Evolutionary conservation across 352 stramenopile genomes (phyloP).

Genomic region (Pythium scleroteichum): DNA sequence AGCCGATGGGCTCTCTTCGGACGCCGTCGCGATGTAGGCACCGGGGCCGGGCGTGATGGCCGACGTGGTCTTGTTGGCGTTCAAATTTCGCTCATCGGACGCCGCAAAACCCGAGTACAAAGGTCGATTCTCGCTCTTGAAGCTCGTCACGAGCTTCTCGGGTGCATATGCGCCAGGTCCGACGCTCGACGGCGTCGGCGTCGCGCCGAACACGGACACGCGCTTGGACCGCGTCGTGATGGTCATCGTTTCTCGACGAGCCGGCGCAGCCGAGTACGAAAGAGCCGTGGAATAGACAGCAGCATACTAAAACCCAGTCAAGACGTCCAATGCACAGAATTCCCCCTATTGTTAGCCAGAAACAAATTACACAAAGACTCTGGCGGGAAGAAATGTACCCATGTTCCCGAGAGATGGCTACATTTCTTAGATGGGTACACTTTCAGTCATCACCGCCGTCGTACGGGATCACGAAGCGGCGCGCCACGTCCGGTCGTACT

Average conservation of each 20-base stretch:
- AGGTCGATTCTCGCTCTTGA: conserved; percentile 35
- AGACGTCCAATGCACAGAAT: neutral
- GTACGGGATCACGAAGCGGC: conserved; percentile 43
- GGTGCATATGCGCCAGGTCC: conserved; percentile 64
- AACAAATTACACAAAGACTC: no score
- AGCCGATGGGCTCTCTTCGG: conserved; percentile 9
- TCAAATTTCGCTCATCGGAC: conserved; percentile 73
- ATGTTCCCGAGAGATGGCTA: conserved; percentile 12
- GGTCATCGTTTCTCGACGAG: conserved; percentile 41
- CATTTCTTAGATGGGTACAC: neutral
- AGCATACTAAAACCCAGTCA: no score
- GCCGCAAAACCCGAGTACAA: conserved; percentile 72
- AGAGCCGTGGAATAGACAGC: neutral
- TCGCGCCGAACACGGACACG: conserved; percentile 53
- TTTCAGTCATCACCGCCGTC: conserved; percentile 32
- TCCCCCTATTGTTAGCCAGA: conserved; percentile 2
- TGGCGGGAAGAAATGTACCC: conserved; percentile 2
- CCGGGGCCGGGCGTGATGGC: conserved; percentile 72
- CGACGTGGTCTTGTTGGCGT: conserved; percentile 78
- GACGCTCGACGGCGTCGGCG: conserved; percentile 53
- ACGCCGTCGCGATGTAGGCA: conserved; percentile 44
- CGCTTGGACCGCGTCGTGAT: conserved; percentile 82
- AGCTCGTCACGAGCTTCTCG: conserved; percentile 55
- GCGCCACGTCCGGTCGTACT: conserved; percentile 57
- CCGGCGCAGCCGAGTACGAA: neutral